Conservation (phyloP, 179 eudicot genomes). For the Spergularia azorica region DNA sequence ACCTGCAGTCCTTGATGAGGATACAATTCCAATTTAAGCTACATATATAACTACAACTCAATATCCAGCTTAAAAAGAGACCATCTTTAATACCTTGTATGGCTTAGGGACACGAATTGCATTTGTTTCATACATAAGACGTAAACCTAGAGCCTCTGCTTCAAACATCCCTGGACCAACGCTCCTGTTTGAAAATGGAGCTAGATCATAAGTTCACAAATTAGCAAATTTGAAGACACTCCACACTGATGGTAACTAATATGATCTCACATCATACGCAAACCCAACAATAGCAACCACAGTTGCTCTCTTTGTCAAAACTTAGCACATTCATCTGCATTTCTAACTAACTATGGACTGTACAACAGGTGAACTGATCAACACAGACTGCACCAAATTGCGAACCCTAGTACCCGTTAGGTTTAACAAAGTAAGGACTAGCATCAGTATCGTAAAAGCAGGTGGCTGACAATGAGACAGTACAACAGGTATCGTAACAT, state of each 20-base stretch:
- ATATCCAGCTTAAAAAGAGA: slow-evolving; percentile 2
- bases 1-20: slow-evolving; percentile 48
- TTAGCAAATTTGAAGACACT: neutral
- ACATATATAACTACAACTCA: slow-evolving; percentile 1
- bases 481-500: too few species aligned
- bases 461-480: too few species aligned
- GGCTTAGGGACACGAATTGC: slow-evolving; percentile 91
- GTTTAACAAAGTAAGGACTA: slow-evolving; percentile 87
- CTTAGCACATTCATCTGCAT: neutral
- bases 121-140: slow-evolving; percentile 77
- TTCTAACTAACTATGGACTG: neutral
- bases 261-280: too few species aligned
- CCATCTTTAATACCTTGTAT: slow-evolving; percentile 55
- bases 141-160: slow-evolving; percentile 92
- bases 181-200: slow-evolving; percentile 50
- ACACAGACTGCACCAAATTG: neutral
- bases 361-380: neutral
- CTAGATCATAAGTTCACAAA: slow-evolving; percentile 13
- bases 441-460: slow-evolving; percentile 70
- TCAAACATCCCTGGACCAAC: slow-evolving; percentile 90
- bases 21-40: slow-evolving; percentile 23
- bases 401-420: slow-evolving; percentile 58
- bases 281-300: too few species aligned
- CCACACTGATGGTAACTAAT: neutral
- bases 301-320: neutral